phyloP scores from a whole-genome alignment of 371 early-diverging fungal genomes.

The Mucor lusitanicus region DNA sequence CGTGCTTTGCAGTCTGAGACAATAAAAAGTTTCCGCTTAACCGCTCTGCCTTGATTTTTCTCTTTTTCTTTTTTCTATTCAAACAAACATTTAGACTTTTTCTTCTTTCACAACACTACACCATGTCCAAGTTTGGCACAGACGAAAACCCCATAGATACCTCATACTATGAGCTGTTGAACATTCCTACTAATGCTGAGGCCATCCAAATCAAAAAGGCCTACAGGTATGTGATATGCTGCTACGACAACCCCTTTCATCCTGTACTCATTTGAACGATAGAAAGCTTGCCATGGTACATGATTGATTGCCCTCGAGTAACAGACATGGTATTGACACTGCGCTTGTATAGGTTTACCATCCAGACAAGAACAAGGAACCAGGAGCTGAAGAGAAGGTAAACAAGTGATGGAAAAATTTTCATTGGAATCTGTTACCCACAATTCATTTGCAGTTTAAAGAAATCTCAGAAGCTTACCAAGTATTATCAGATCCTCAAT shows the following conservation, averaged over 20 bases:
- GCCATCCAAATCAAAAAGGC: constrained; percentile 91
- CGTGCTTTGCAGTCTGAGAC: not conserved
- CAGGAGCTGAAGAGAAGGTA: constrained; percentile 89
- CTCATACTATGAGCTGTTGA: constrained; percentile 89
- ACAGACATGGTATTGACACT: not conserved
- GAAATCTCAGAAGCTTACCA: constrained; percentile 95
- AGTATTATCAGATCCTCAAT: constrained; percentile 87
- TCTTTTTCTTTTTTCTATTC: constrained; percentile 1
- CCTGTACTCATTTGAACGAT: not conserved
- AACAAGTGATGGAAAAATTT: not conserved
- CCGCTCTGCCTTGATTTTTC: not conserved
- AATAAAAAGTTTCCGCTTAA: not conserved
- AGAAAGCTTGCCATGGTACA: constrained; percentile 53
- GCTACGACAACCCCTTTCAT: not conserved
- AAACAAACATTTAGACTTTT: constrained; percentile 1
- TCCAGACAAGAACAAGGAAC: constrained; percentile 93
- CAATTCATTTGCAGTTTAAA: constrained; percentile 70
- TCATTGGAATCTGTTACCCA: not conserved
- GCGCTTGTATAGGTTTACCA: constrained; percentile 77
- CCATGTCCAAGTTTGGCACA: constrained; percentile 51
- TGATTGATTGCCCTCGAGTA: not conserved
- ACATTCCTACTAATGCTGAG: constrained; percentile 78
- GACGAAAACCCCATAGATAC: constrained; percentile 77
- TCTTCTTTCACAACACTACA: not conserved
- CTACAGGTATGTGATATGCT: constrained; percentile 64